Evolutionary conservation across 176 grass and related monocot species (phyloP), one percentile per base, ranked within the genome.

Genomic region (Lolium multiflorum): DNA sequence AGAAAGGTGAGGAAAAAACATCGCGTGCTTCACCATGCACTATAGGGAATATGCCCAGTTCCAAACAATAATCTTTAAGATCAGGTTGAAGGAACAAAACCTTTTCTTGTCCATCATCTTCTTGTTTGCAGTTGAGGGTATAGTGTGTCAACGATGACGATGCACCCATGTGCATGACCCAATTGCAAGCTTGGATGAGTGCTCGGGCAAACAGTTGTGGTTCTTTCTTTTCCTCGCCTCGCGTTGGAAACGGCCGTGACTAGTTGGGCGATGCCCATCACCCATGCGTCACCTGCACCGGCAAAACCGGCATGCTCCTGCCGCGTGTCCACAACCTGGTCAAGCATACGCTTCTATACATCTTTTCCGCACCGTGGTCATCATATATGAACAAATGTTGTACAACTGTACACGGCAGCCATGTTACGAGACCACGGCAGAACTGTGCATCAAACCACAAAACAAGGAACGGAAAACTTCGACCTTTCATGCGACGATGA

Each of bases 281-380:
- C 16, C 12, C 54, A 3, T 49, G 48, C 61, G 51, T 44, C 79
- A 17, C 17, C 46, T 57, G 7, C 72, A 77, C 89, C 85, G 76
- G 38, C 85, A 52, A 81, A 76, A 26, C 89, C 68, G 75, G 9
- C 59, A 58, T 3, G 0, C 11, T 41, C 24, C 31, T 51, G 68
- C 81, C 85, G 76, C 59, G 48, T 69, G 58, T 80, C 55, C 46
- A 47, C 44, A 0, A 47, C 43, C 70, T 3, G 20, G 69, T 71
- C 68, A 71, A 11, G 8, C 37, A 70, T 70, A 11, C 41, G 16
- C 17, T 9, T 68, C 22, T 5, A 22, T 59, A 10, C 20, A 35
- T 10, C 3, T 59, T n/a, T 59, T 59, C 3, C 41, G 31, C 31
- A 35, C 31, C 31, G 31, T 35, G 31, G 31, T 35, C 31, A 35